These are phyloP conservation scores for Trichomonascaceae sp. DNA, from an alignment of 1,139 yeast species.

Conservation along the genomic window DNA sequence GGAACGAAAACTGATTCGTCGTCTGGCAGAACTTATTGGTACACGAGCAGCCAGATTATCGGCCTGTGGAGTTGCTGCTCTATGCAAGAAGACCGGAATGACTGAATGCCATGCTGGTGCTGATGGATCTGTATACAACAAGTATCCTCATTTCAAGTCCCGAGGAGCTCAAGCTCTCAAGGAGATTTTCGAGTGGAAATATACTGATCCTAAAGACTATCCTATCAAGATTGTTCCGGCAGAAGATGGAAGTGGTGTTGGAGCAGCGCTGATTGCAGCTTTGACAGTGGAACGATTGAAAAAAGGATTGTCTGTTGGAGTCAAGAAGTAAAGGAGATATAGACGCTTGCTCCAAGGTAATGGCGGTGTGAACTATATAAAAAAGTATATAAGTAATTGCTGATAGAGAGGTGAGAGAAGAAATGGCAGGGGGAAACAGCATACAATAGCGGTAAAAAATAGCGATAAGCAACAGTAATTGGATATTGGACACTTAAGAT, in stretches of 20 bases:
- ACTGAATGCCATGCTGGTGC: slow-evolving; percentile 85
- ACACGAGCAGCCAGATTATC: slow-evolving; percentile 89
- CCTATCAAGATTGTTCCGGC: slow-evolving; percentile 84
- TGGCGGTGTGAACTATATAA: neutral
- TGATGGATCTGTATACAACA: slow-evolving; percentile 92
- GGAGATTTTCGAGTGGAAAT: slow-evolving; percentile 83
- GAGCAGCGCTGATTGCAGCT: slow-evolving; percentile 97
- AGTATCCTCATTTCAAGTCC: slow-evolving; percentile 85
- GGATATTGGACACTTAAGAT: too few species aligned
- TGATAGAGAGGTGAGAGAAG: too few species aligned
- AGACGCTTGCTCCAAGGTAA: neutral
- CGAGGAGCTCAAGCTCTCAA: slow-evolving; percentile 85
- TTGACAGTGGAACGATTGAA: slow-evolving; percentile 73
- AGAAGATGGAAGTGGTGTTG: slow-evolving; percentile 98
- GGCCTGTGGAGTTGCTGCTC: slow-evolving; percentile 93
- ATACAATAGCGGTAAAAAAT: too few species aligned
- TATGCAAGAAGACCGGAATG: slow-evolving; percentile 80
- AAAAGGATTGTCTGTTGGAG: slow-evolving; percentile 71
- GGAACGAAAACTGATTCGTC: slow-evolving; percentile 79
- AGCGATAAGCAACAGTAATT: too few species aligned
- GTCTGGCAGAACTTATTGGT: slow-evolving; percentile 81
- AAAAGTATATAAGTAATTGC: too few species aligned
- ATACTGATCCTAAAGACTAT: slow-evolving; percentile 46
- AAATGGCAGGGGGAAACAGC: too few species aligned
- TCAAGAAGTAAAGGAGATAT: slow-evolving; percentile 16